Base-by-base conservation (phyloP, 1,284 basidiomycete species). In the Schizophyllum commune region DNA sequence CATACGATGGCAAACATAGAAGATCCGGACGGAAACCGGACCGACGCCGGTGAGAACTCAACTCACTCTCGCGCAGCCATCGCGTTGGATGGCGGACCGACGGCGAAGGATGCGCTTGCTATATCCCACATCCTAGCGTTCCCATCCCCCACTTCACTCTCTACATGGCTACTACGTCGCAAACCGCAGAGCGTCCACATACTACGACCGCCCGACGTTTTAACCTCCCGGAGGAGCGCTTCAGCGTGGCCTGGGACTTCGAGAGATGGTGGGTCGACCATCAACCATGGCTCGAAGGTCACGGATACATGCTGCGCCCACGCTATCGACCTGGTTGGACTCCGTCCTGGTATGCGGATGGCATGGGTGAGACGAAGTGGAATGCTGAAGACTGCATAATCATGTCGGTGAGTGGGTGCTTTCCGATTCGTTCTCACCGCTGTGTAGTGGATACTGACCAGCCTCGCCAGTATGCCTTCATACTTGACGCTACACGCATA, bases 401-500 rank as follows among this genome's bases (percentile, higher is more conserved):
- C 39, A 13, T 47, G 39, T 47, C 39, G 9, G 39, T 47, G 8
- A 47, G 39, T 47, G 17, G 27, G 27, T 27, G 3, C 27, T 27
- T 27, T 2, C 27, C 5, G 3, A 5, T 27, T 27, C 27, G 27
- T 27, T 27, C 27, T 27, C 27, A 47, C 9, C 9, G 13, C 9
- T 9, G 4, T 47, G 3, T 9, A 13, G 39, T 9, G 39, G 39
- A 47, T 47, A 47, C 39, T 13, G 39, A 47, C 3, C 9, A 47
- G 39, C 9, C 39, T 17, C 39, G 9, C 3, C 17, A 47, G 39
- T 47, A 47, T 17, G 39, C 39, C 17, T 47, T 47, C 9, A n/a
- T 70, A 0, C 17, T 74, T 4, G 74, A 77, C 56, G 76, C 74
- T 0, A 70, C 68, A 0, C 68, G 74, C 52, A 57, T 65, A 11